Conservation (phyloP, 208 protist genomes). For the Crithidia bombi region DNA sequence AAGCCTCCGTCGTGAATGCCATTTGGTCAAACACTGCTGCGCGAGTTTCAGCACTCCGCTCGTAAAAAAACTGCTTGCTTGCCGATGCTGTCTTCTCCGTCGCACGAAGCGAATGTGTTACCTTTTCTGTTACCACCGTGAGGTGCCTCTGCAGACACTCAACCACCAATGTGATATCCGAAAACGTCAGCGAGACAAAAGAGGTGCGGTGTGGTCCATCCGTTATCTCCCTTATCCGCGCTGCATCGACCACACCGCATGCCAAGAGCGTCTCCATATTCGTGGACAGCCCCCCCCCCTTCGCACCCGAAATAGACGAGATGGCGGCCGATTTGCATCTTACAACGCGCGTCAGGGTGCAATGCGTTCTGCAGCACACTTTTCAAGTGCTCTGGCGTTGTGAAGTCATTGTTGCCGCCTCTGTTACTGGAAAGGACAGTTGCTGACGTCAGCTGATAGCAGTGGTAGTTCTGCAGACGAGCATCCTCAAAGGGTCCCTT, state of each 20-base stretch:
- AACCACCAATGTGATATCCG: neutral
- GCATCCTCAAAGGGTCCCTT: conserved; percentile 3
- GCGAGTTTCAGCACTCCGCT: neutral
- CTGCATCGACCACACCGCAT: neutral
- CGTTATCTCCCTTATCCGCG: neutral
- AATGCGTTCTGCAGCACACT: neutral
- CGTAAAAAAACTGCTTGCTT: neutral
- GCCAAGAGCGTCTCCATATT: neutral
- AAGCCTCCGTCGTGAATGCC: neutral
- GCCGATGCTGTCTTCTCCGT: neutral
- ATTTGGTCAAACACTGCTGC: neutral
- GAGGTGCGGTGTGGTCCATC: neutral
- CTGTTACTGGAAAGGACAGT: too few relatives aligned
- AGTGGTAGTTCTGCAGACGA: neutral
- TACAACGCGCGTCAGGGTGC: neutral
- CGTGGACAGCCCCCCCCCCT: neutral
- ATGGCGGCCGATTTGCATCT: neutral
- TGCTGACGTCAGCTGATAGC: neutral
- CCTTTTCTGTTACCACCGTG: neutral
- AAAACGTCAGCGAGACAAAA: neutral
- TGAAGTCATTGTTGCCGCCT: too few relatives aligned
- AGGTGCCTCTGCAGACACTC: neutral
- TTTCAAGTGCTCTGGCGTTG: neutral
- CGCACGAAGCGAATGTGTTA: neutral
- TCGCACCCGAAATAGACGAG: neutral